Evolutionary conservation across 73 alveolate genomes (phyloP).

Genomic region (Blepharisma stoltei): DNA sequence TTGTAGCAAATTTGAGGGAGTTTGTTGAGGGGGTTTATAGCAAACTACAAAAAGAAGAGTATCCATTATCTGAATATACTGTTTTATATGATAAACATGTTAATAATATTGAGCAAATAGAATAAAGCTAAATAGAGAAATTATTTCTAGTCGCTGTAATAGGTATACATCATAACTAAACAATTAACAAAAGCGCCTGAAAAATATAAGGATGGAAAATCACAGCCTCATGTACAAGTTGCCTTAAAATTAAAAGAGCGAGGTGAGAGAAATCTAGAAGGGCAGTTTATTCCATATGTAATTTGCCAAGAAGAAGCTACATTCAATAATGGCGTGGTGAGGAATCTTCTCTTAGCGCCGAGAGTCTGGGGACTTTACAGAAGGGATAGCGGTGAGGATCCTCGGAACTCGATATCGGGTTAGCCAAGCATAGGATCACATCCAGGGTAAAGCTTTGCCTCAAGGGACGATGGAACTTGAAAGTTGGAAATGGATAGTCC

Average conservation of each 20-base stretch:
- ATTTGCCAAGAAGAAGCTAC: conserved; percentile 70
- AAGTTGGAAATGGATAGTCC: no score
- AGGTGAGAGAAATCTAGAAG: conserved; percentile 69
- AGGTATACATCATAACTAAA: neutral
- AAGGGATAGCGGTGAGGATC: no score
- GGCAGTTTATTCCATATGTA: conserved; percentile 82
- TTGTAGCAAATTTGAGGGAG: conserved; percentile 64
- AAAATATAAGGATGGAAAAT: conserved; percentile 74
- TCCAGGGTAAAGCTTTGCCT: no score
- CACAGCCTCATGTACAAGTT: conserved; percentile 91
- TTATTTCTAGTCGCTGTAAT: neutral
- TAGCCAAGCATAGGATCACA: no score
- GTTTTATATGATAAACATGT: no score
- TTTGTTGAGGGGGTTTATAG: conserved; percentile 72
- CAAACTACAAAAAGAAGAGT: conserved; percentile 27
- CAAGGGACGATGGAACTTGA: no score
- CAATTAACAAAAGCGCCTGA: conserved; percentile 76
- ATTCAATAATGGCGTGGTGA: no score
- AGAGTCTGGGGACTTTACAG: no score
- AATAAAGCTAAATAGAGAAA: neutral
- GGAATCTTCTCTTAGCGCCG: no score
- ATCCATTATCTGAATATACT: neutral
- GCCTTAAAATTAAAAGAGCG: conserved; percentile 77
- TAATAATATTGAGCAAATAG: no score
- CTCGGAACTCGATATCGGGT: conserved; percentile 36